Evolutionary conservation across 2,329 filamentous ascomycete genomes (phyloP).

Genomic region (Ceratocystiopsis minuta): DNA sequence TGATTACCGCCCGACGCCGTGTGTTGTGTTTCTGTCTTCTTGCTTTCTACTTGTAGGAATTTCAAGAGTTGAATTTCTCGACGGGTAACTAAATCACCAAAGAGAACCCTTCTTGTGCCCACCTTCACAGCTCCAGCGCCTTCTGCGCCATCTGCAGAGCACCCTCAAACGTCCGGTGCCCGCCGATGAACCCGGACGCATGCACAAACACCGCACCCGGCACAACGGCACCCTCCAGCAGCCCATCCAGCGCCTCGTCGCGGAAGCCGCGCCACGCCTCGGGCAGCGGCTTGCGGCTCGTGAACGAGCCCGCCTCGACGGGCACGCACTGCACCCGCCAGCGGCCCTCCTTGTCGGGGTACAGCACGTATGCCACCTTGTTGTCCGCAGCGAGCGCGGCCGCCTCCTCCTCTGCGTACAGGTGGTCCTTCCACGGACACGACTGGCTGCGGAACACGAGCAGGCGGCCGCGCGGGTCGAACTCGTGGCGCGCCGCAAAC

Average conservation of each 20-base stretch:
- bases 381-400: slow-evolving; percentile 21
- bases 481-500: slow-evolving; percentile 48
- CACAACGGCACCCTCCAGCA: slow-evolving; percentile 43
- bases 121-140: slow-evolving; percentile 34
- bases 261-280: slow-evolving; percentile 83
- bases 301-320: slow-evolving; percentile 66
- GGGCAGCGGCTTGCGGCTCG: slow-evolving; percentile 79
- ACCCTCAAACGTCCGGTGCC: slow-evolving; percentile 81
- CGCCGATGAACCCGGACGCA: slow-evolving; percentile 88
- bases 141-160: slow-evolving; percentile 71
- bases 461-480: slow-evolving; percentile 47
- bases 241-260: slow-evolving; percentile 64
- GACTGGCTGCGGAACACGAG: slow-evolving; percentile 61
- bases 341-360: slow-evolving; percentile 52
- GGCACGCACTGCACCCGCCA: slow-evolving; percentile 94
- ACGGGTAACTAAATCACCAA: too few species aligned
- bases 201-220: slow-evolving; percentile 80
- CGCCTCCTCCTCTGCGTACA: slow-evolving; percentile 62
- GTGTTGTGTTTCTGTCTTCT: too few species aligned
- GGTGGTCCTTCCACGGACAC: slow-evolving; percentile 90
- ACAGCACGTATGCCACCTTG: slow-evolving; percentile 76
- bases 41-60: too few species aligned
- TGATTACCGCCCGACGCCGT: too few species aligned
- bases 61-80: too few species aligned
- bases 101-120: too few species aligned